Percentiles rank a stretch among this genome's conserved stretches.
These are phyloP conservation scores for Thielaviopsis punctulata DNA, from an alignment of 2,329 filamentous ascomycete species.

Conservation along the genomic window DNA sequence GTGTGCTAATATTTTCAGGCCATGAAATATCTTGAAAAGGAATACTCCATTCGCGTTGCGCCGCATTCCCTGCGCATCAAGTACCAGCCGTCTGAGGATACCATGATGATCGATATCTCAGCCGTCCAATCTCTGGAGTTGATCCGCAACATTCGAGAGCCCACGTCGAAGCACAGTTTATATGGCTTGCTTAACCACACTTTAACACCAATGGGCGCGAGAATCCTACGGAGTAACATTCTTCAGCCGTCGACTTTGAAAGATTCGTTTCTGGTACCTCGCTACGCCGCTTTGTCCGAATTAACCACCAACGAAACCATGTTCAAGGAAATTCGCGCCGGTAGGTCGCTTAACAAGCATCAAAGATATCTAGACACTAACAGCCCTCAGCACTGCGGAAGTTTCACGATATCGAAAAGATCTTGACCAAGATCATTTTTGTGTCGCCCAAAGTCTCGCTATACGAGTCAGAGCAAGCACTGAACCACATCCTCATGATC, in stretches of 20 bases:
- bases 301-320: constrained; percentile 67
- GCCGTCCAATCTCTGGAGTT: constrained; percentile 79
- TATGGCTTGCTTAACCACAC: constrained; percentile 79
- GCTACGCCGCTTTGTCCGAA: constrained; percentile 74
- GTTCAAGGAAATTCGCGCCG: constrained; percentile 59
- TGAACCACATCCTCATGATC: constrained; percentile 74
- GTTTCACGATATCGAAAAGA: constrained; percentile 63
- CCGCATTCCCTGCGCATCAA: constrained; percentile 69
- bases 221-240: constrained; percentile 70
- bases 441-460: constrained; percentile 49
- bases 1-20: constrained; percentile 32
- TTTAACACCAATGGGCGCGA: constrained; percentile 70
- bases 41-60: constrained; percentile 50
- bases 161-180: constrained; percentile 65
- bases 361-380: not conserved
- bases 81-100: constrained; percentile 75
- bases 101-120: constrained; percentile 88
- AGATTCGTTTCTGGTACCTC: constrained; percentile 44
- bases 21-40: constrained; percentile 63
- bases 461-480: constrained; percentile 56
- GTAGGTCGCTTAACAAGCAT: constrained; percentile 21
- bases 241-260: constrained; percentile 68
- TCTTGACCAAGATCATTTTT: constrained; percentile 49
- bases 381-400: constrained; percentile 16
- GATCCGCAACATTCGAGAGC: constrained; percentile 66